phyloP scores from a whole-genome alignment of 192 early-diverging fungal species.

The Podila minutissima region DNA sequence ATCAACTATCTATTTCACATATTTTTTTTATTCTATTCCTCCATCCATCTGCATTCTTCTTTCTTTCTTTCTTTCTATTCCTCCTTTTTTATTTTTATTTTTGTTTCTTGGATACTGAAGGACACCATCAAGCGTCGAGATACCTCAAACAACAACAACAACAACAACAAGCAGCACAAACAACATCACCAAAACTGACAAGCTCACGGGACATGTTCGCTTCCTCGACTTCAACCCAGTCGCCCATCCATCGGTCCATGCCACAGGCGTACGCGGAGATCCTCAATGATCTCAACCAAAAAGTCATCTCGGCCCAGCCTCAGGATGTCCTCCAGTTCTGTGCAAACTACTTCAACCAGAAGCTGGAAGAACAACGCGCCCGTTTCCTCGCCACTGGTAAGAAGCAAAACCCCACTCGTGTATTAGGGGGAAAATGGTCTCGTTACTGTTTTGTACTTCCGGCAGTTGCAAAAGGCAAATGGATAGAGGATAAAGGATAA shows the following conservation, averaged over 20 bases:
- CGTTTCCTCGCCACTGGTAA: slow-evolving; percentile 53
- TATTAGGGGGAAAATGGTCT: not conserved
- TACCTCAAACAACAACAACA: too few relatives aligned
- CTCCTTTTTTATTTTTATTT: slow-evolving; percentile 1
- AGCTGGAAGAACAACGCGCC: slow-evolving; percentile 82
- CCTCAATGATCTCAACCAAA: slow-evolving; percentile 85
- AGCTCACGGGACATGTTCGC: slow-evolving; percentile 37
- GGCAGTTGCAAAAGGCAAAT: not conserved
- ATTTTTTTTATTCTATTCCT: not conserved
- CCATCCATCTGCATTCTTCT: not conserved
- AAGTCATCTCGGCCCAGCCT: slow-evolving; percentile 80
- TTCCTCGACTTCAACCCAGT: slow-evolving; percentile 44
- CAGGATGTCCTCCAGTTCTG: slow-evolving; percentile 94
- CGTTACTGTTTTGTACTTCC: not conserved
- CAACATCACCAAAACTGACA: not conserved
- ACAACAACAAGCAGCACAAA: not conserved
- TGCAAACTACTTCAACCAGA: slow-evolving; percentile 88
- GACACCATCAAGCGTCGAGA: not conserved
- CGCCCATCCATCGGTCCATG: slow-evolving; percentile 46
- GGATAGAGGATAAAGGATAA: too few relatives aligned
- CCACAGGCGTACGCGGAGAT: slow-evolving; percentile 66
- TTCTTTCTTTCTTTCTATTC: not conserved
- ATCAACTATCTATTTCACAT: not conserved
- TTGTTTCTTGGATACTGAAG: not conserved
- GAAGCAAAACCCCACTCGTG: not conserved